phyloP scores from a whole-genome alignment of 768 basidiomycete species.

The Tephrocybe rancida region DNA sequence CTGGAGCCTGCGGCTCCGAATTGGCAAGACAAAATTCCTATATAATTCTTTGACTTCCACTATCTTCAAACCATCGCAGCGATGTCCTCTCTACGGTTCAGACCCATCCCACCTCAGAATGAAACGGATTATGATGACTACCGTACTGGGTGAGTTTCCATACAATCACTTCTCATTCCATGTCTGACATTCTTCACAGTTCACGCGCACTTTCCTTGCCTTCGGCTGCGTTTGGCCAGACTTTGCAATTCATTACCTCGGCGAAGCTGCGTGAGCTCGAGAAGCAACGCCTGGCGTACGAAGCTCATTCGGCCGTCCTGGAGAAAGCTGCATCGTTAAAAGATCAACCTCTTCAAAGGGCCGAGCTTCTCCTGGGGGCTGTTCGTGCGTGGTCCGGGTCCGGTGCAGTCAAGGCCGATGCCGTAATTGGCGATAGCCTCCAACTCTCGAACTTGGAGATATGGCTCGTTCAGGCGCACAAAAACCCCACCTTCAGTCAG shows the following conservation, averaged over 20 bases:
- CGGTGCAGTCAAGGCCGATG: slow-evolving; percentile 17
- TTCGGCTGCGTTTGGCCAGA: slow-evolving; percentile 33
- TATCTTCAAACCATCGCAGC: too few species aligned
- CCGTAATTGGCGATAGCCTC: slow-evolving; percentile 21
- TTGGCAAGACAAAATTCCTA: too few species aligned
- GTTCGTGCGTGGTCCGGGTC: slow-evolving; percentile 28
- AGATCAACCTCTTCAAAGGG: slow-evolving; percentile 22
- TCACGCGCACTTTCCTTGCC: neutral
- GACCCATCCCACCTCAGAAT: too few species aligned
- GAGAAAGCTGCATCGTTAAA: slow-evolving; percentile 21
- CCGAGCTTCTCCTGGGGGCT: too few species aligned
- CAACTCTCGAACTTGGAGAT: slow-evolving; percentile 30
- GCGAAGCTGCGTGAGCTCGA: slow-evolving; percentile 44
- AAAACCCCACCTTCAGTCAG: slow-evolving; percentile 39
- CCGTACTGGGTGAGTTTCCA: too few species aligned
- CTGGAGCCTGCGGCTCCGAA: too few species aligned
- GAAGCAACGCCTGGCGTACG: slow-evolving; percentile 36
- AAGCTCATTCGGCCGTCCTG: slow-evolving; percentile 32
- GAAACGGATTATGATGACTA: too few species aligned
- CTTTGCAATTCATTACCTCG: slow-evolving; percentile 42
- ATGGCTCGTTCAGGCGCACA: slow-evolving; percentile 40
- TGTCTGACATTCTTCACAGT: too few species aligned
- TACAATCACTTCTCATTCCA: too few species aligned
- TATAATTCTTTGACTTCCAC: too few species aligned
- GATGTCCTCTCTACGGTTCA: too few species aligned